These are phyloP conservation scores for Claviceps sp. DNA, from an alignment of 2,329 filamentous ascomycete genomes.

Conservation along the genomic window DNA sequence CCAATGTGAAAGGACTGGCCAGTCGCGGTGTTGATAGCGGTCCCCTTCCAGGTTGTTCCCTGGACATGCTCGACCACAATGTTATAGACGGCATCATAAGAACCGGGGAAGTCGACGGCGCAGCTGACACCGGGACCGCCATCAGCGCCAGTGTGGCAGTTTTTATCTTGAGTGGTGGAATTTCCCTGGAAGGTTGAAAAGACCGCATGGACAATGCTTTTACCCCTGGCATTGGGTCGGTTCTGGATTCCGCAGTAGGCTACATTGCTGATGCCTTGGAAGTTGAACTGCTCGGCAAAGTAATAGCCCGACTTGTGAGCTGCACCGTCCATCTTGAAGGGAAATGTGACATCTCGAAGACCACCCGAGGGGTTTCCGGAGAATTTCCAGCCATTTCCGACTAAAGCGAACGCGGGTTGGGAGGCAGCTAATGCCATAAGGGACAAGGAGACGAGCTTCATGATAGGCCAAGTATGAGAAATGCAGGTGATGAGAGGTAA, in stretches of 20 bases:
- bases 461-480: too few relatives aligned
- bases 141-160: background rate
- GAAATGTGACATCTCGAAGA: slow-evolving; percentile 8
- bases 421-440: background rate
- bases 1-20: background rate
- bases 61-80: background rate
- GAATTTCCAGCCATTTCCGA: background rate
- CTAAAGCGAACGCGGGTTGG: background rate
- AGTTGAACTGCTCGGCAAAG: slow-evolving; percentile 13
- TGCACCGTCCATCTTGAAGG: slow-evolving; percentile 10
- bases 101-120: background rate
- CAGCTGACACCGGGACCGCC: background rate
- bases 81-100: background rate
- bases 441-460: too few relatives aligned
- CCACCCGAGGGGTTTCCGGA: background rate
- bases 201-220: background rate
- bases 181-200: background rate
- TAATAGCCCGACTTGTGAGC: slow-evolving; percentile 10
- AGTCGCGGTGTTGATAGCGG: background rate
- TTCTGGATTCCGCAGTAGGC: background rate
- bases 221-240: background rate
- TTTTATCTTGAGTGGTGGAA: background rate
- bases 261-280: background rate
- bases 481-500: too few relatives aligned
- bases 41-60: background rate